Conservation (phyloP, 148 eudicot genomes). For the Polygonum aviculare region DNA sequence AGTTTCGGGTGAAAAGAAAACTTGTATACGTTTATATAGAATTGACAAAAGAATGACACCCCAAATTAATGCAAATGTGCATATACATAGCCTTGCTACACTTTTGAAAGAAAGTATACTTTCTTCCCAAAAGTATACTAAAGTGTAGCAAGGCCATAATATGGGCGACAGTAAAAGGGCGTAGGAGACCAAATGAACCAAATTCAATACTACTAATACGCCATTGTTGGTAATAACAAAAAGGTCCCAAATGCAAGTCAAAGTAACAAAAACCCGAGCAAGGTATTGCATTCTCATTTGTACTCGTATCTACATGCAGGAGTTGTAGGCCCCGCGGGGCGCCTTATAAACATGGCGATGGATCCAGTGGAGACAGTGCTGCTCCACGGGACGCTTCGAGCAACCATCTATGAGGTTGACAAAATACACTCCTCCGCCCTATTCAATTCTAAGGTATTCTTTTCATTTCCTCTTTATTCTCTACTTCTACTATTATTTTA, state of each 20-base stretch:
- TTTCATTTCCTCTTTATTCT: not conserved
- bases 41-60: no score
- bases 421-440: slow-evolving; percentile 16
- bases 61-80: no score
- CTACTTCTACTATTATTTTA: not conserved
- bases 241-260: not conserved
- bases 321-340: no score
- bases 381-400: slow-evolving; percentile 62
- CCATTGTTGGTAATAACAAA: no score
- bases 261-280: not conserved
- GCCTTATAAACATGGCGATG: not conserved
- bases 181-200: not conserved
- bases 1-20: no score
- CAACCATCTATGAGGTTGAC: slow-evolving; percentile 37
- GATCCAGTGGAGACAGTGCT: slow-evolving; percentile 1
- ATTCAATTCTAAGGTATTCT: not conserved
- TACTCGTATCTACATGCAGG: no score
- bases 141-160: not conserved
- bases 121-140: no score
- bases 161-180: not conserved
- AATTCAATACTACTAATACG: not conserved
- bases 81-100: no score
- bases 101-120: no score
- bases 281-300: no score
- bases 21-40: no score